Base-by-base conservation (phyloP, 805 yeast genomes). In the Millerago galiae region DNA sequence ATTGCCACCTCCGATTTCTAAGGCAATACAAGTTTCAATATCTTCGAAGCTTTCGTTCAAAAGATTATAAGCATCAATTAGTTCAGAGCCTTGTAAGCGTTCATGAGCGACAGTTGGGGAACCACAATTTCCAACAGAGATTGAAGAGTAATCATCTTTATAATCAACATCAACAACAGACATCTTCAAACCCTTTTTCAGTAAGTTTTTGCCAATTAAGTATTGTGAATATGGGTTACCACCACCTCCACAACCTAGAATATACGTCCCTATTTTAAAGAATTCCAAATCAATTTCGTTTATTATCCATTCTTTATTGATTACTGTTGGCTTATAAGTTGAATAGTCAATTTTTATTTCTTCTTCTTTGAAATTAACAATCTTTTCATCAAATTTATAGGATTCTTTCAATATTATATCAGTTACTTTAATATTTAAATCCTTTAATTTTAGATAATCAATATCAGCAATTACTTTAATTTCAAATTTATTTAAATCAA, bases 211-310 rank as follows among this genome's bases (percentile, higher is more conserved):
- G 1, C 61, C 50, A 33, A 63, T 66, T 29, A 72, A 53, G 45
- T 50, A 68, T 17, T 51, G 53, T 5, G 71, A 56, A 51, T 71
- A 68, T 17, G 77, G 76, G 37, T 63, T 62, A 32, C 77, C 77
- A 29, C 77, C 77, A 10, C 77, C 77, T 3, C 77, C 77, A 53
- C 72, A 67, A 9, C 77, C 77, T 5, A 72, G 59, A 39, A 72
- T 68, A 49, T 71, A 71, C 25, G 67, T 55, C 12, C 77, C 78
- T 36, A 68, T 62, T 28, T 65, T 52, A 12, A 72, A 47, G 44
- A 62, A 63, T 27, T 70, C 75, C 37, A 59, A 46, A 53, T 72
- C 77, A 4, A 53, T 55, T 45, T 46, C 45, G 18, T 43, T 37
- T 5, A 53, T 29, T 11, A 35, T 18, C 55, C 55, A 53, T 63